Conservation (phyloP, 768 basidiomycete species). For the Gloeopeniophorella convolvens region DNA sequence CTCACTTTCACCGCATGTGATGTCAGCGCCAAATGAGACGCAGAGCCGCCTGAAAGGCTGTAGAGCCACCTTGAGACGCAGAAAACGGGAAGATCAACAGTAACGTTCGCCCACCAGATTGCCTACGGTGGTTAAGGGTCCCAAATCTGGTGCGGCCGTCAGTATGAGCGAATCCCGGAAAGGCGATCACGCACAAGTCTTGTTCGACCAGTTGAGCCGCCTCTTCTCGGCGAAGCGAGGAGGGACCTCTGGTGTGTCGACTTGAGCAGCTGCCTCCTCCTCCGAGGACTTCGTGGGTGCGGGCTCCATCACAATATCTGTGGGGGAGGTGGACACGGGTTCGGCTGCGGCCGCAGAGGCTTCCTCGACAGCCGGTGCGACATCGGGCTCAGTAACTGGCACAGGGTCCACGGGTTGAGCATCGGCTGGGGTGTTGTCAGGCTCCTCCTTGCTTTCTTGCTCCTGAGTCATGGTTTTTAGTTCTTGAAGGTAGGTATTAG, state of each 20-base stretch:
- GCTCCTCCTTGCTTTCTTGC: conserved; percentile 3
- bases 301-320: neutral
- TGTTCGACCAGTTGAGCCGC: conserved; percentile 77
- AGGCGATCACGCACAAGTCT: conserved; percentile 55
- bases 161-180: conserved; percentile 27
- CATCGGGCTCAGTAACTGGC: conserved; percentile 7
- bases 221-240: conserved; percentile 78
- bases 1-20: conserved; percentile 91
- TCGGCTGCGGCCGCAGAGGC: conserved; percentile 16
- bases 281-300: conserved; percentile 18
- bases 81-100: neutral
- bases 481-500: conserved; percentile 55
- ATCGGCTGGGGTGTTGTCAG: conserved; percentile 12
- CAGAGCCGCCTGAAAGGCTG: conserved; percentile 93
- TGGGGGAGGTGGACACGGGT: conserved; percentile 15
- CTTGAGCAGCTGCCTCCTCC: conserved; percentile 29
- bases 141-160: conserved; percentile 39
- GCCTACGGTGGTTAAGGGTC: conserved; percentile 90
- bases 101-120: conserved; percentile 59
- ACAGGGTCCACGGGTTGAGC: conserved; percentile 4
- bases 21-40: conserved; percentile 81
- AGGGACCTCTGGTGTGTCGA: conserved; percentile 63
- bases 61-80: neutral
- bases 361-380: neutral
- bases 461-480: conserved; percentile 28